Evolutionary conservation across 352 stramenopile species (phyloP), one percentile per base, ranked within the genome.

Genomic region (Discostella stelligera): DNA sequence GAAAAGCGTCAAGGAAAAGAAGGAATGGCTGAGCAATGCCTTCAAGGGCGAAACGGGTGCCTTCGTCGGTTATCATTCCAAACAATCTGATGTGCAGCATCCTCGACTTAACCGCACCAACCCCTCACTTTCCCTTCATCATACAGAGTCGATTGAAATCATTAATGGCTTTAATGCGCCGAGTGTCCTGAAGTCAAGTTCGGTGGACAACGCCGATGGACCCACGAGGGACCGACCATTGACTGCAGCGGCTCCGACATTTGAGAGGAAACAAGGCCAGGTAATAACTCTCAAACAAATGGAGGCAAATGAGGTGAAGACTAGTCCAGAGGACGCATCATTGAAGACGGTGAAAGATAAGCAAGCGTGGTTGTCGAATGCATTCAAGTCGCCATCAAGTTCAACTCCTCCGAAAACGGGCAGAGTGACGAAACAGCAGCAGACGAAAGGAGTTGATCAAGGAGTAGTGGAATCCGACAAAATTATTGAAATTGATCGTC

Each of bases 291-390:
- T 61, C 23, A 46, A 61, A 46, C 53, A 61, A 9, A 61, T 23
- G 37, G 53, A 46, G 4, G 18, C n/a, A 25, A 37, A 21, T 20
- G 11, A 61, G 5, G 53, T 41, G 2, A 37, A 61, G 25, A 3
- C 25, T 13, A 10, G 53, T 46, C 53, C 53, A n/a, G 53, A 61
- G 7, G 25, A 44, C 9, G 18, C 23, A n/a, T 21, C 23, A 37
- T 21, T 61, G 8, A 61, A 61, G 53, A 46, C 53, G 0, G 53
- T 61, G 53, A 27, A 61, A 16, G 53, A 61, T 37, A 61, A 61
- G 53, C 53, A 61, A 37, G 25, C 53, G 21, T 61, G 53, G 53
- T 37, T 61, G 53, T 41, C 53, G 11, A 61, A n/a, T 37, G 53
- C 53, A 7, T 61, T 61, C 53, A 61, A 61, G 25, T 46, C 30